A percentile compares a stretch with the other conserved stretches of the same genome.
Conservation (phyloP, 257 asterid species). For the Salvia splendens region DNA sequence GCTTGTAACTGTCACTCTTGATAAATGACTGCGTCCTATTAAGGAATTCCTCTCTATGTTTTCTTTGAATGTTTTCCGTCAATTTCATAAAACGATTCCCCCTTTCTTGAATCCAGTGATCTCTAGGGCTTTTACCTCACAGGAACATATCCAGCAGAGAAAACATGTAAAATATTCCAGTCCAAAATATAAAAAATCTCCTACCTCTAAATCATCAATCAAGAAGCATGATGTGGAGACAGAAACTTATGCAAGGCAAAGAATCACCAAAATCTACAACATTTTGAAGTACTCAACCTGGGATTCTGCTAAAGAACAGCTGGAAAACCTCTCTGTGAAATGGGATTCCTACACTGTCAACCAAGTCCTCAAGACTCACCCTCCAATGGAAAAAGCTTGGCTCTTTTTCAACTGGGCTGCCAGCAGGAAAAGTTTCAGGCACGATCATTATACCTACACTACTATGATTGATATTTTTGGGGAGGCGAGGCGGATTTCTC, state of each 20-base stretch:
- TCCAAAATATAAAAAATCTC: conserved; percentile 28
- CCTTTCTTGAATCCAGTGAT: conserved; percentile 29
- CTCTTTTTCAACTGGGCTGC: conserved; percentile 88
- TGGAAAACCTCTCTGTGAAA: conserved; percentile 54
- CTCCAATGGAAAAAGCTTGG: conserved; percentile 47
- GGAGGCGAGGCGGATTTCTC: conserved; percentile 76
- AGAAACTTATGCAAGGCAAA: conserved; percentile 51
- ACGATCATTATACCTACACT: conserved; percentile 87
- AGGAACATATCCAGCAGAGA: conserved; percentile 28
- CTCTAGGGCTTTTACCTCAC: conserved; percentile 36
- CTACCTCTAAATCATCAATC: conserved; percentile 34
- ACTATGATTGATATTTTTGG: conserved; percentile 97
- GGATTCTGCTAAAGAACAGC: conserved; percentile 75
- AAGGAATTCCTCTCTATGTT: conserved; percentile 43
- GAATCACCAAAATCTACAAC: conserved; percentile 55
- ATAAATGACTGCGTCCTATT: conserved; percentile 21
- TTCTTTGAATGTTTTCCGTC: conserved; percentile 34
- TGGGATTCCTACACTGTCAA: conserved; percentile 92
- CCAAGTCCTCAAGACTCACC: conserved; percentile 69
- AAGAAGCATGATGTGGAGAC: conserved; percentile 42
- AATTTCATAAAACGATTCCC: conserved; percentile 38
- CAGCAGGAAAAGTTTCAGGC: conserved; percentile 57
- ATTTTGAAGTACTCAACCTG: conserved; percentile 70
- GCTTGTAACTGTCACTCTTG: not conserved
- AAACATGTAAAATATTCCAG: conserved; percentile 36